phyloP scores from a whole-genome alignment of 768 basidiomycete genomes.

The Calocybe gangraenosa region DNA sequence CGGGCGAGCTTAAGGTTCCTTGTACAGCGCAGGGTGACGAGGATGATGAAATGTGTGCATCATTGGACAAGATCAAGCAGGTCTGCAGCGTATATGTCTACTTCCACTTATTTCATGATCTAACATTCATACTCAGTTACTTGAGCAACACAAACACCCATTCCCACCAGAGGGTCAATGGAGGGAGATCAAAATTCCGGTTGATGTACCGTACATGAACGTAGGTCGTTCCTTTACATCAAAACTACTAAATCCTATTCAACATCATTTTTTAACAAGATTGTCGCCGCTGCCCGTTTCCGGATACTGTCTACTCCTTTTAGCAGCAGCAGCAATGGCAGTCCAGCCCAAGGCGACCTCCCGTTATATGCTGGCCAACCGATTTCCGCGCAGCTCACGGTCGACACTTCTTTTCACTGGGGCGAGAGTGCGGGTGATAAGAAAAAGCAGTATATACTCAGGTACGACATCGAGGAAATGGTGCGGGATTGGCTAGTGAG shows the following conservation, averaged over 20 bases:
- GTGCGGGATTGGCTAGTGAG: slow-evolving; percentile 87
- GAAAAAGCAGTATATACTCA: slow-evolving; percentile 47
- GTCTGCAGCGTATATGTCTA: slow-evolving; percentile 15
- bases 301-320: slow-evolving; percentile 43
- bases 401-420: slow-evolving; percentile 81
- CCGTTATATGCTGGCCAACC: slow-evolving; percentile 86
- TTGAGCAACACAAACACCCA: slow-evolving; percentile 41
- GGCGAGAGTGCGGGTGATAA: slow-evolving; percentile 41
- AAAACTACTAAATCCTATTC: slow-evolving; percentile 1
- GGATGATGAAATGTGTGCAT: slow-evolving; percentile 23
- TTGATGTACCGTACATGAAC: slow-evolving; percentile 80
- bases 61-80: slow-evolving; percentile 29
- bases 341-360: slow-evolving; percentile 19
- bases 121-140: slow-evolving; percentile 24
- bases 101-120: background rate
- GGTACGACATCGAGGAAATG: slow-evolving; percentile 81
- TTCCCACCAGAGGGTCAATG: slow-evolving; percentile 43
- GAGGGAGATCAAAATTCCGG: slow-evolving; percentile 77
- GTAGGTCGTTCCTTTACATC: slow-evolving; percentile 39
- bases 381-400: slow-evolving; percentile 59
- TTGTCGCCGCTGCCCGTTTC: slow-evolving; percentile 59
- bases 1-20: slow-evolving; percentile 66
- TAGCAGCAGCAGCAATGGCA: slow-evolving; percentile 21
- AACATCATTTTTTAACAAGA: slow-evolving; percentile 33
- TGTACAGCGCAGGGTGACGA: slow-evolving; percentile 24